Base-by-base conservation (phyloP, 129 eudicot species). In the Kitagawia praeruptora region DNA sequence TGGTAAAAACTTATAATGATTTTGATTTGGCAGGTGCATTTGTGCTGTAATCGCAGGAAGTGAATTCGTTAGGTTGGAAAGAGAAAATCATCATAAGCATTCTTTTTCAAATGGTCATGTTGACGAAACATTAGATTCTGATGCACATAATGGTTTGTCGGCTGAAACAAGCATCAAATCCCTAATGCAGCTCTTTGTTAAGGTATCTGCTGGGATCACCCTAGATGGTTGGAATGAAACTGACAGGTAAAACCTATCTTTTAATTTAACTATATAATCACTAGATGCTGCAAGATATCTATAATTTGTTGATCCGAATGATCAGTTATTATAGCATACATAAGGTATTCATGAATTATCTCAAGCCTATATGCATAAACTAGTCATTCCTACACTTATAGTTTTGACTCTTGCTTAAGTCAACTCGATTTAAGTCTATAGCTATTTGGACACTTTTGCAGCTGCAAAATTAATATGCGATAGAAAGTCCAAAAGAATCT, bases 1-100 rank as follows among this genome's bases (percentile, higher is more conserved):
- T 71, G 58, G 51, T 75, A 8, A 76, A 45, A 46, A 46, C 49
- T 46, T 10, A 12, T 3, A 11, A 75, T 63, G 41, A 45, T 49
- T 42, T 69, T 80, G 70, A 47, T 75, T 74, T 81, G 77, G 69
- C 87, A 96, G 99, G 88, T 96, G 99, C 82, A 92, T 96, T 74
- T 85, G 89, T 85, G 92, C 97, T 63, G 98, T 96, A 75, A 89
- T 96, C 56, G 99, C 95, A 54, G 99, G 98, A 75, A 92, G 96
- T 84, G 99, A 92, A 82, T 84, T 82, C 75, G 98, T 92, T 70
- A 87, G 98, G 81, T 81, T 88, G 77, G 95, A 90, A 89, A 90
- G 94, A 79, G 98, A 92, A 82, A 81, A 90, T 84, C 87, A 86
- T 78, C 92, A 79, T 48, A 88, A 85, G 42, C 89, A 46, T 61